Percentiles rank a stretch among this genome's conserved stretches.
Evolutionary conservation across 2,329 filamentous ascomycete species (phyloP).

Genomic region (Penicillium sp.): DNA sequence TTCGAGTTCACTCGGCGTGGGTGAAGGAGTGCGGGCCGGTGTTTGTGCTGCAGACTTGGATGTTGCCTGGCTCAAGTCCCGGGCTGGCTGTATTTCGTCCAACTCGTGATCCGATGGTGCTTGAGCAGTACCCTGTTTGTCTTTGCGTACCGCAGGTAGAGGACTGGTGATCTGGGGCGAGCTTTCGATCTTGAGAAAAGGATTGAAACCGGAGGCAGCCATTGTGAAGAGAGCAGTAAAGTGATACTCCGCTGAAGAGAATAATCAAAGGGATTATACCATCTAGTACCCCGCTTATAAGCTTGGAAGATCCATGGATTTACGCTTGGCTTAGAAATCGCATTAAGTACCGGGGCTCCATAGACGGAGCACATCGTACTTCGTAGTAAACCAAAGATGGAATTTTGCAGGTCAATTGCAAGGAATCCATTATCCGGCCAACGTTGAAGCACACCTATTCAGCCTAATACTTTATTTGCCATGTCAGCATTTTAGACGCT

Average conservation of each 20-base stretch:
- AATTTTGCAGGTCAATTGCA: not conserved
- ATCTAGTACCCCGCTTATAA: too few relatives aligned
- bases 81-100: constrained; percentile 17
- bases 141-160: constrained; percentile 36
- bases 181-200: constrained; percentile 47
- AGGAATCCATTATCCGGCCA: constrained; percentile 10
- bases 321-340: not conserved
- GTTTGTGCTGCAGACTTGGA: not conserved
- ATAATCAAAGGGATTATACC: not conserved
- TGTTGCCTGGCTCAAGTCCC: not conserved
- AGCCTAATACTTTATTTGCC: not conserved
- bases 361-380: not conserved
- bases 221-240: constrained; percentile 22
- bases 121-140: constrained; percentile 24
- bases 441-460: not conserved
- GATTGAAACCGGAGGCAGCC: constrained; percentile 38
- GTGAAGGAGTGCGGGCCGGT: constrained; percentile 3
- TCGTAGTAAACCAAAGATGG: not conserved
- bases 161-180: constrained; percentile 37
- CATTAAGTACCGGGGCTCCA: not conserved
- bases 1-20: constrained; percentile 15
- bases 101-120: constrained; percentile 24
- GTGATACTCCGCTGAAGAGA: not conserved
- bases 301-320: too few relatives aligned
- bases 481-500: too few relatives aligned